A percentile compares a stretch with the other conserved stretches of the same genome.
phyloP scores from a whole-genome alignment of 306 rosid genomes.

The Prunus mume region DNA sequence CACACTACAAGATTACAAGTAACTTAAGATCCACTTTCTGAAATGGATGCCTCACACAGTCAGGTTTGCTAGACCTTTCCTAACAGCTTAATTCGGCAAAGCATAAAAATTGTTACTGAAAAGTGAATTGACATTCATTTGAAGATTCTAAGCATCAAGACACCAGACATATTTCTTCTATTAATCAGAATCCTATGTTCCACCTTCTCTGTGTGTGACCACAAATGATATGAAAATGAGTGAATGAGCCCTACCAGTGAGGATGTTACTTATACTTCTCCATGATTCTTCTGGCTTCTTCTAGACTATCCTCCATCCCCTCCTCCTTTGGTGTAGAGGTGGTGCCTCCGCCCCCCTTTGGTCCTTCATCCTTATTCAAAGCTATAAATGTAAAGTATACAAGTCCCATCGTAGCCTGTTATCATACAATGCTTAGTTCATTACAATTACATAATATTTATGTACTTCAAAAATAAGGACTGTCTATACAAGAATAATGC shows the following conservation, averaged over 20 bases:
- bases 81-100: background rate
- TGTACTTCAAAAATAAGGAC: background rate
- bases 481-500: background rate
- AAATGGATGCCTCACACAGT: background rate
- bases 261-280: slow-evolving; percentile 78
- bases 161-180: background rate
- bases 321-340: slow-evolving; percentile 32
- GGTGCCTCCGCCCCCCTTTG: slow-evolving; percentile 36
- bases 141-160: background rate
- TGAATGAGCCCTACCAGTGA: slow-evolving; percentile 12
- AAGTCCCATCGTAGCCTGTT: slow-evolving; percentile 84
- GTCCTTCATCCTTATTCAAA: slow-evolving; percentile 74
- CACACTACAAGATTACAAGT: background rate
- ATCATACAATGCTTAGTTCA: slow-evolving; percentile 17
- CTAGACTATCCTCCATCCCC: slow-evolving; percentile 62
- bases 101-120: background rate
- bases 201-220: slow-evolving; percentile 7
- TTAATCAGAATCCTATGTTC: background rate
- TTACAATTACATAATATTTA: background rate
- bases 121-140: background rate
- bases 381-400: slow-evolving; percentile 78
- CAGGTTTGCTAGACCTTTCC: background rate
- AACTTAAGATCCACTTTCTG: background rate
- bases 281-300: slow-evolving; percentile 92
- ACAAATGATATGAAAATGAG: slow-evolving; percentile 24